A percentile compares a stretch with the other conserved stretches of the same genome.
Conservation (phyloP, 192 early-diverging fungal genomes). For the Piromyces finnis region DNA sequence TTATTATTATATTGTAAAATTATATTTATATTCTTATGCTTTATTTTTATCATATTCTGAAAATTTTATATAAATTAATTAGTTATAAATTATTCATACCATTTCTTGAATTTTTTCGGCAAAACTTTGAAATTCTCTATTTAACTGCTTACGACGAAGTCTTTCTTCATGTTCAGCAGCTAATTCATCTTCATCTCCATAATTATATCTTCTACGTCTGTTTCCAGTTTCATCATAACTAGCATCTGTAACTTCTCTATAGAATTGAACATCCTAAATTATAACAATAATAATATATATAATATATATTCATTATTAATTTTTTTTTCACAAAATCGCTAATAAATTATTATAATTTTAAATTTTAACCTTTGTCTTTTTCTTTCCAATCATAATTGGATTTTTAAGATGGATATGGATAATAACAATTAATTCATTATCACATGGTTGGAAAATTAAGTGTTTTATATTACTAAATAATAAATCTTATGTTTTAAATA, state of each 20-base stretch:
- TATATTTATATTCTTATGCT: too few relatives aligned
- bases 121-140: conserved; percentile 88
- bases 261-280: conserved; percentile 86
- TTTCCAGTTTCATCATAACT: conserved; percentile 96
- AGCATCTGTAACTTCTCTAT: conserved; percentile 85
- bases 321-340: too few relatives aligned
- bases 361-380: conserved; percentile 79
- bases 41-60: too few relatives aligned
- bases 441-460: conserved; percentile 96
- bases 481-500: conserved; percentile 35
- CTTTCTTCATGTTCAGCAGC: conserved; percentile 90
- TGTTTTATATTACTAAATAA: conserved; percentile 97
- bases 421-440: conserved; percentile 85
- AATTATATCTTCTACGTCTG: conserved; percentile 60
- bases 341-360: too few relatives aligned
- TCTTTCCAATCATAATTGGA: conserved; percentile 94
- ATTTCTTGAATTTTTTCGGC: conserved; percentile 71
- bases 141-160: conserved; percentile 58
- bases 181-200: conserved; percentile 97
- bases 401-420: conserved; percentile 92
- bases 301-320: too few relatives aligned
- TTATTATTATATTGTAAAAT: too few relatives aligned
- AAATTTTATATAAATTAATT: too few relatives aligned
- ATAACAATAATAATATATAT: background rate
- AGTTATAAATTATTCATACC: too few relatives aligned